Evolutionary conservation across 768 basidiomycete genomes (phyloP).

Genomic region (Cubamyces lactineus): DNA sequence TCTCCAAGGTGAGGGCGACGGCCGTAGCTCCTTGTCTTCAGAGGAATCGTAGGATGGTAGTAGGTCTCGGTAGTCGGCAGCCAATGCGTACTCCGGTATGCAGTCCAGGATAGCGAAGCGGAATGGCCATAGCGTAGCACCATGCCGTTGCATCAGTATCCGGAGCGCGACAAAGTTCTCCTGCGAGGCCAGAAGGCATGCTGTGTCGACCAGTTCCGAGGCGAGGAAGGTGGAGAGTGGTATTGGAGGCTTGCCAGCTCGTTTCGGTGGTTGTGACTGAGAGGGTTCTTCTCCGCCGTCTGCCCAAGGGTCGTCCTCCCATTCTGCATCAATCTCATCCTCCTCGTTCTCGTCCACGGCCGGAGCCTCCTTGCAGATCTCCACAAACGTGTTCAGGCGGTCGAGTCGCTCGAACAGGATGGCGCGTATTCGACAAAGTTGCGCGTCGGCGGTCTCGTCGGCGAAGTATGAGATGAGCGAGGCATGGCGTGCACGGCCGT

Average conservation of each 20-base stretch:
- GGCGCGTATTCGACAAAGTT: conserved; percentile 64
- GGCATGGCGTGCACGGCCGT: conserved; percentile 26
- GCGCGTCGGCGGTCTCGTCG: conserved; percentile 59
- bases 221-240: conserved; percentile 67
- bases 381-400: conserved; percentile 70
- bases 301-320: conserved; percentile 82
- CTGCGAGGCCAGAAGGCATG: conserved; percentile 67
- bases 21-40: conserved; percentile 46
- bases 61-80: conserved; percentile 60
- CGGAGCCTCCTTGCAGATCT: conserved; percentile 53
- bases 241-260: conserved; percentile 44
- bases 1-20: conserved; percentile 50
- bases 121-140: conserved; percentile 60
- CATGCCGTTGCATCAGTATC: conserved; percentile 61
- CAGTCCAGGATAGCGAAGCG: conserved; percentile 71
- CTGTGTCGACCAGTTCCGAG: conserved; percentile 56
- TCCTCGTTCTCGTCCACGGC: conserved; percentile 24
- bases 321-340: conserved; percentile 50
- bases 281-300: conserved; percentile 45
- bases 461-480: conserved; percentile 57
- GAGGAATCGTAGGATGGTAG: conserved; percentile 63
- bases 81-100: conserved; percentile 75
- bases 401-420: conserved; percentile 72
- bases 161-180: conserved; percentile 61
- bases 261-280: conserved; percentile 15